Percentiles rank a stretch among this genome's conserved stretches.
Evolutionary conservation across 1,139 yeast species (phyloP).

Genomic region (Pneumocystis wakefieldiae): DNA sequence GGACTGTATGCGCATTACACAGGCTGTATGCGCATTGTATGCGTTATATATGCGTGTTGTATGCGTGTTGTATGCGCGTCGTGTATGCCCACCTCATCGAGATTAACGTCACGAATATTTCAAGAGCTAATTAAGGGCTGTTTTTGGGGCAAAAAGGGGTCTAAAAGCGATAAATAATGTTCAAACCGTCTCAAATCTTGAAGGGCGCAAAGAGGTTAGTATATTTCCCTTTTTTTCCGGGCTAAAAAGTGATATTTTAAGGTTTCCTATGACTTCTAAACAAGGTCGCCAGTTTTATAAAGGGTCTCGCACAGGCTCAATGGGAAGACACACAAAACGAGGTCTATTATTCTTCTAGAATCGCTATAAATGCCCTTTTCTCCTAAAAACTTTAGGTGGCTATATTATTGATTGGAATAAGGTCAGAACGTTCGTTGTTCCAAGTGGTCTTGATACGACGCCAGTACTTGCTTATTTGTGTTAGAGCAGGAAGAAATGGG

Average conservation of each 20-base stretch:
- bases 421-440: conserved; percentile 84
- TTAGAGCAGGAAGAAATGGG: not conserved
- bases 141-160: no score
- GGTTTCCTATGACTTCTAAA: conserved; percentile 76
- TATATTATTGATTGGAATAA: conserved; percentile 69
- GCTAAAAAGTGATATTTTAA: not conserved
- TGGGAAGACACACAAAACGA: conserved; percentile 60
- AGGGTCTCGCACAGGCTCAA: conserved; percentile 91
- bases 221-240: not conserved
- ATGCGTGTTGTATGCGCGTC: no score
- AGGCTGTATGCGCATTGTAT: no score
- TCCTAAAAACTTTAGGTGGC: conserved; percentile 18
- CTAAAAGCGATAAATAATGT: not conserved
- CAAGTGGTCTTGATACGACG: conserved; percentile 24
- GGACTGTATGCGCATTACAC: no score
- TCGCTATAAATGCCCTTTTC: not conserved
- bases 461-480: conserved; percentile 3
- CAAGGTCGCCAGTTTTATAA: conserved; percentile 53
- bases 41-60: no score
- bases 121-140: no score
- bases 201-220: not conserved
- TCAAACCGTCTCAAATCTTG: not conserved
- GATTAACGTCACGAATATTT: no score
- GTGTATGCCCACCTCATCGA: no score
- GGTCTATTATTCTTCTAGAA: conserved; percentile 27